Evolutionary conservation across 306 rosid species (phyloP).

Genomic region (Bauhinia variegata): DNA sequence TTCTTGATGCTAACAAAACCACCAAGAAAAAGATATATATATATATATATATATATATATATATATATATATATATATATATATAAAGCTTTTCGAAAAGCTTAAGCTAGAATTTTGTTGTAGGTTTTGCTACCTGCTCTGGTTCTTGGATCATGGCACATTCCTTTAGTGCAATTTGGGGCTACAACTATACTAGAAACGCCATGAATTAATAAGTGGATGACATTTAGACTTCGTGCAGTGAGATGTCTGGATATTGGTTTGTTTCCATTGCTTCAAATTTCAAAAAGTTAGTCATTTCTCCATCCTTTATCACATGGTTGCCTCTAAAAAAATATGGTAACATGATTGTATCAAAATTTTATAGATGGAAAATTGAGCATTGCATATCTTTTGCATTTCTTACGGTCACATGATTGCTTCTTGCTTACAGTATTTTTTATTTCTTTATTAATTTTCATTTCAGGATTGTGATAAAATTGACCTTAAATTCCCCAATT

Average conservation of each 20-base stretch:
- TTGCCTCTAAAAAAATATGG: too few relatives aligned
- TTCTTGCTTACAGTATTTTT: background rate
- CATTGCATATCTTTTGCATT: background rate
- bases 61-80: too few relatives aligned
- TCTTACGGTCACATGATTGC: background rate
- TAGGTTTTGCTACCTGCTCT: background rate
- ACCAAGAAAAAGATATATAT: too few relatives aligned
- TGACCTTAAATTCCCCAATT: constrained; percentile 63
- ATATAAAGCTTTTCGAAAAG: too few relatives aligned
- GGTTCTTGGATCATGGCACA: background rate
- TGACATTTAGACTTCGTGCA: background rate
- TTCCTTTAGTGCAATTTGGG: background rate
- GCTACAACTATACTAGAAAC: background rate
- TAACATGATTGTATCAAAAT: too few relatives aligned
- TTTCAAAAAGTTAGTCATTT: background rate
- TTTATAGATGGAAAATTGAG: background rate
- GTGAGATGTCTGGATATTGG: constrained; percentile 1
- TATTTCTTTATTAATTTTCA: constrained; percentile 15
- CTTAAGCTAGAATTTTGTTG: background rate
- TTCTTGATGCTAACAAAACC: background rate
- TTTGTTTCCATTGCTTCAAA: constrained; percentile 6
- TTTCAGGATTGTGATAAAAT: constrained; percentile 56
- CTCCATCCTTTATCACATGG: background rate
- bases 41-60: too few relatives aligned
- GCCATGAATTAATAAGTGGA: background rate